These are phyloP conservation scores for Lentinula raphanica DNA, from an alignment of 768 basidiomycete genomes.

Conservation along the genomic window DNA sequence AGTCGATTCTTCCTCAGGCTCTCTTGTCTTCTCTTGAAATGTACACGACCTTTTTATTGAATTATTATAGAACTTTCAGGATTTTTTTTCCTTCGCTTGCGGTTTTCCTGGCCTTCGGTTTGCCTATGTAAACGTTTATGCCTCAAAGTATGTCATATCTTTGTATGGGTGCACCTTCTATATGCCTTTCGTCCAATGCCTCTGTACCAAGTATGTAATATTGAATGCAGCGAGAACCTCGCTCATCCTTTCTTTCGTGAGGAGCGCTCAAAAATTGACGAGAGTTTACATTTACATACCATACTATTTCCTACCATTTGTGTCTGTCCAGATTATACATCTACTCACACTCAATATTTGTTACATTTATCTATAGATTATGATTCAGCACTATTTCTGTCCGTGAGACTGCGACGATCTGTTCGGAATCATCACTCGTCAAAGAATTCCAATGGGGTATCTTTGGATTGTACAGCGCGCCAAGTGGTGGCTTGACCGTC, in stretches of 20 bases:
- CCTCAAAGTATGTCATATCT: neutral
- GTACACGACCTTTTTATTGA: neutral
- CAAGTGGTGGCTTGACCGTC: conserved; percentile 51
- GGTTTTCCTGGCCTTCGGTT: neutral
- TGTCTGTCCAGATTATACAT: no score
- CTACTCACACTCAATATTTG: no score
- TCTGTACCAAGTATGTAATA: neutral
- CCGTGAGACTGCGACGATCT: neutral
- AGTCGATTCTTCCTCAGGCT: neutral
- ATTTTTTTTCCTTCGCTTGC: neutral
- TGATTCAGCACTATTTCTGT: neutral
- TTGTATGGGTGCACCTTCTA: neutral
- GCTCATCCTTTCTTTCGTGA: no score
- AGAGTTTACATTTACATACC: no score
- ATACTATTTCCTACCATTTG: no score
- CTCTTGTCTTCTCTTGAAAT: neutral
- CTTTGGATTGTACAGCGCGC: conserved; percentile 57
- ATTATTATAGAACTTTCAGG: neutral
- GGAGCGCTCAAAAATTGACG: no score
- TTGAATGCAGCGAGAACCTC: no score
- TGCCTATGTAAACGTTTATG: no score
- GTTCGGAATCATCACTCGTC: conserved; percentile 46
- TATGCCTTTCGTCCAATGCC: neutral
- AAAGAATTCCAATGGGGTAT: conserved; percentile 64
- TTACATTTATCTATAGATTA: no score